These are phyloP conservation scores for Candida hungchunana DNA, from an alignment of 805 yeast species.

Conservation along the genomic window DNA sequence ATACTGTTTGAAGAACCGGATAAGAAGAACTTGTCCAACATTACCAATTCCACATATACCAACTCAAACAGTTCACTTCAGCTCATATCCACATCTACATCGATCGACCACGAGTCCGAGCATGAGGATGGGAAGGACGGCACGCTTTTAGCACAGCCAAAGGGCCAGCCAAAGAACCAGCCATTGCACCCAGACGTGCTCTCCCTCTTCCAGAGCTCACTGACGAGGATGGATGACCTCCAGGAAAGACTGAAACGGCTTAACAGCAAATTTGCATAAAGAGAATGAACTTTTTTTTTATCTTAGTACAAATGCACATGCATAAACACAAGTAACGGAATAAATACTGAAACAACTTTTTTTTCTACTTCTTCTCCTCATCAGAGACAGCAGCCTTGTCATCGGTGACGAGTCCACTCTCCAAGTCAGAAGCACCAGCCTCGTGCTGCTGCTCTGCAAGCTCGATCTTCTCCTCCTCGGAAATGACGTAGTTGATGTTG, in stretches of 20 bases:
- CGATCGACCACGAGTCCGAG: slow-evolving; percentile 15
- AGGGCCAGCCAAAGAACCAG: too few relatives aligned
- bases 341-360: too few relatives aligned
- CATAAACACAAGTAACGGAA: neutral
- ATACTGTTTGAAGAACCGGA: slow-evolving; percentile 14
- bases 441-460: slow-evolving; percentile 20
- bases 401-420: slow-evolving; percentile 6
- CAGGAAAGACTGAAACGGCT: slow-evolving; percentile 24
- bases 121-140: too few relatives aligned
- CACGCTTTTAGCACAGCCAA: too few relatives aligned
- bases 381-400: slow-evolving; percentile 11
- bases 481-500: slow-evolving; percentile 23
- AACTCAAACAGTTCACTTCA: slow-evolving; percentile 21
- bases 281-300: neutral
- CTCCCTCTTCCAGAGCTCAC: slow-evolving; percentile 53
- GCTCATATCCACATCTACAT: slow-evolving; percentile 13
- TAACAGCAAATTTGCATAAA: slow-evolving; percentile 12
- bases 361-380: slow-evolving; percentile 1
- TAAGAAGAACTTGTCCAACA: slow-evolving; percentile 17
- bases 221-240: slow-evolving; percentile 41
- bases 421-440: slow-evolving; percentile 6
- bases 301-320: neutral
- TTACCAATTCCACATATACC: slow-evolving; percentile 24
- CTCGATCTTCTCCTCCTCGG: slow-evolving; percentile 21
- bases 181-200: slow-evolving; percentile 49